Percentiles rank a stretch among this genome's conserved stretches.
Evolutionary conservation across 1,284 basidiomycete species (phyloP).

Genomic region (Sanguinoderma infundibulare): DNA sequence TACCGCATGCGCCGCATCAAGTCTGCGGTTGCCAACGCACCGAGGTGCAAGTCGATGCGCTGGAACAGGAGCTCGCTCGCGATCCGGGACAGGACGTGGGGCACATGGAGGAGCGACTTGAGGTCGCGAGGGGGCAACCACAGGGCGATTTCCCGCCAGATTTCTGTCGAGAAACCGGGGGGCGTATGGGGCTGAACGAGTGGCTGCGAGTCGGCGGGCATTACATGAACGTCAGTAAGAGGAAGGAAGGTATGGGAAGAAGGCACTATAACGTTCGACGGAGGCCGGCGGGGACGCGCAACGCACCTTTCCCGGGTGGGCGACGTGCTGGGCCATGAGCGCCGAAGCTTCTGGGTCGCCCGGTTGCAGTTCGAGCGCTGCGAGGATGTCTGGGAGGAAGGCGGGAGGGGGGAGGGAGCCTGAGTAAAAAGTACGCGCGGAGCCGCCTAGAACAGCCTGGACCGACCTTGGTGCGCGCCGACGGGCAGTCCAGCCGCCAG

Average conservation of each 20-base stretch:
- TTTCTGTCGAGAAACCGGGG: conserved; percentile 63
- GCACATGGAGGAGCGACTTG: conserved; percentile 64
- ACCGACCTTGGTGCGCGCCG: conserved; percentile 67
- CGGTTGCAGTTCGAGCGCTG: conserved; percentile 65
- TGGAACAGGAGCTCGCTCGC: conserved; percentile 70
- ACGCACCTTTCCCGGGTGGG: conserved; percentile 34
- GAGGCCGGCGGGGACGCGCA: neutral
- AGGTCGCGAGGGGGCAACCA: conserved; percentile 69
- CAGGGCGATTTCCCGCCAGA: conserved; percentile 71
- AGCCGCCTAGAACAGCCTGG: conserved; percentile 30
- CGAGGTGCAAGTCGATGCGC: conserved; percentile 64
- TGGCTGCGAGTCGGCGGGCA: conserved; percentile 21
- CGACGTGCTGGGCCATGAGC: conserved; percentile 50
- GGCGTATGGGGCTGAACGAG: conserved; percentile 24
- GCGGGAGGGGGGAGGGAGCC: conserved; percentile 16
- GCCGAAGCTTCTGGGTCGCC: conserved; percentile 70
- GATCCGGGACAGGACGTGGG: conserved; percentile 67
- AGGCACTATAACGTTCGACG: conserved; percentile 3
- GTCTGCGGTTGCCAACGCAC: conserved; percentile 26
- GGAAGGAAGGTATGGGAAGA: conserved; percentile 9
- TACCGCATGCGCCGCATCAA: neutral
- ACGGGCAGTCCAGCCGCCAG: conserved; percentile 60
- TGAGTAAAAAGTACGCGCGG: conserved; percentile 22
- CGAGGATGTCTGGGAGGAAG: conserved; percentile 57
- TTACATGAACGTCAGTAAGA: conserved; percentile 12